Conservation (phyloP, 2,329 filamentous ascomycete genomes). For the Pseudogymnoascus sp. region DNA sequence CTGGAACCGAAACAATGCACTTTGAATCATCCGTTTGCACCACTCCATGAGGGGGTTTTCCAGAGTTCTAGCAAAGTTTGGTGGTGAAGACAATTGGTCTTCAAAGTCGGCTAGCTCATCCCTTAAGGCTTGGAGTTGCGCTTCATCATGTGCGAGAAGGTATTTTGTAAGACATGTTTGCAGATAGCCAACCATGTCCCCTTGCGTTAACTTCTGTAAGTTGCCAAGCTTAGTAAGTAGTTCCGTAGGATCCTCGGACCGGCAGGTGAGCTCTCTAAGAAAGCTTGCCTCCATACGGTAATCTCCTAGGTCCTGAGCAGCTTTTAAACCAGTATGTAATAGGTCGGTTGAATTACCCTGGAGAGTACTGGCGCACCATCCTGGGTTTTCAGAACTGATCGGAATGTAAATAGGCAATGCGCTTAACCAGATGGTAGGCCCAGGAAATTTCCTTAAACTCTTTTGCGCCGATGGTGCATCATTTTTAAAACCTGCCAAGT, state of each 20-base stretch:
- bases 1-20: background rate
- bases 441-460: background rate
- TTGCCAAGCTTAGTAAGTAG: background rate
- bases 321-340: background rate
- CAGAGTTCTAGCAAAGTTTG: background rate
- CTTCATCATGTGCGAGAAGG: background rate
- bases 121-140: background rate
- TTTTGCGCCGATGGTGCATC: background rate
- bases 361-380: background rate
- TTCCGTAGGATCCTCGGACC: background rate
- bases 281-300: background rate
- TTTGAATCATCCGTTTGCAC: background rate
- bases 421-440: background rate
- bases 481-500: background rate
- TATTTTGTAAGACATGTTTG: background rate
- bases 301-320: background rate
- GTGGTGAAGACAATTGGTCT: background rate
- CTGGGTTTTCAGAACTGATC: background rate
- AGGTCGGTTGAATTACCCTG: background rate
- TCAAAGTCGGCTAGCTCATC: background rate
- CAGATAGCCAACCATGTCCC: background rate
- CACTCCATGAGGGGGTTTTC: background rate
- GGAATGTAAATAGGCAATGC: background rate
- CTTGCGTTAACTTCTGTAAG: background rate
- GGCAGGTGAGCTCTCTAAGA: background rate